These are phyloP conservation scores for Sphagnum contortum DNA, from an alignment of 225 moss, liverwort and hornwort species.

Conservation along the genomic window DNA sequence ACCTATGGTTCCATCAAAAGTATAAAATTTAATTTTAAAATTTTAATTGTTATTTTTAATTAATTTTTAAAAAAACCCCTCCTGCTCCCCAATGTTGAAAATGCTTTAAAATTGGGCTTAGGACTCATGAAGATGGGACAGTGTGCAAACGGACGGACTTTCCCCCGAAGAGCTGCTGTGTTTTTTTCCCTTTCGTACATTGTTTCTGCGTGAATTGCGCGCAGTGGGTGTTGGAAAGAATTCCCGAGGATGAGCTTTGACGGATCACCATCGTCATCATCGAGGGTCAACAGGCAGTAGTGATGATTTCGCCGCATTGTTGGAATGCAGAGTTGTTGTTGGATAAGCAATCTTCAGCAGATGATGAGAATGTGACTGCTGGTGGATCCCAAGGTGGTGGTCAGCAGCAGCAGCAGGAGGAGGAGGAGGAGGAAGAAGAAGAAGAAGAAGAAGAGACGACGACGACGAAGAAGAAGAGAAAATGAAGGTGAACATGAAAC, in stretches of 20 bases:
- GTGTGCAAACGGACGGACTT: too few species aligned
- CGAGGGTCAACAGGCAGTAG: slow-evolving; percentile 53
- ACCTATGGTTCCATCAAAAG: too few species aligned
- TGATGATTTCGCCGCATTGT: slow-evolving; percentile 88
- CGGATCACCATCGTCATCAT: slow-evolving; percentile 39
- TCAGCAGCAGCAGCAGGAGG: slow-evolving; percentile 11
- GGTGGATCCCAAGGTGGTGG: slow-evolving; percentile 12
- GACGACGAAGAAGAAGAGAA: slow-evolving; percentile 17
- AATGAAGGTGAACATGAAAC: slow-evolving; percentile 27
- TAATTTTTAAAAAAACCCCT: too few species aligned
- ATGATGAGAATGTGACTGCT: slow-evolving; percentile 11
- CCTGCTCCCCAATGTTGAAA: too few species aligned
- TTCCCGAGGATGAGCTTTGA: slow-evolving; percentile 41
- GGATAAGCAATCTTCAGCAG: slow-evolving; percentile 7
- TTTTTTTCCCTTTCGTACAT: too few species aligned
- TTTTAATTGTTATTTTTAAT: too few species aligned
- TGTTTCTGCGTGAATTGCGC: too few species aligned
- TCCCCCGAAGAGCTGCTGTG: too few species aligned
- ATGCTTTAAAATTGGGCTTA: too few species aligned
- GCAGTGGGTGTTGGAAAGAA: slow-evolving; percentile 6
- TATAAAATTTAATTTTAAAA: too few species aligned
- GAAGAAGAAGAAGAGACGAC: slow-evolving; percentile 15
- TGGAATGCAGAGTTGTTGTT: slow-evolving; percentile 73
- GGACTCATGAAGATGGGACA: too few species aligned
- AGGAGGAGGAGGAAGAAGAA: slow-evolving; percentile 21